Evolutionary conservation across 2,329 filamentous ascomycete species (phyloP).

Genomic region (Cordyceps farinosa): DNA sequence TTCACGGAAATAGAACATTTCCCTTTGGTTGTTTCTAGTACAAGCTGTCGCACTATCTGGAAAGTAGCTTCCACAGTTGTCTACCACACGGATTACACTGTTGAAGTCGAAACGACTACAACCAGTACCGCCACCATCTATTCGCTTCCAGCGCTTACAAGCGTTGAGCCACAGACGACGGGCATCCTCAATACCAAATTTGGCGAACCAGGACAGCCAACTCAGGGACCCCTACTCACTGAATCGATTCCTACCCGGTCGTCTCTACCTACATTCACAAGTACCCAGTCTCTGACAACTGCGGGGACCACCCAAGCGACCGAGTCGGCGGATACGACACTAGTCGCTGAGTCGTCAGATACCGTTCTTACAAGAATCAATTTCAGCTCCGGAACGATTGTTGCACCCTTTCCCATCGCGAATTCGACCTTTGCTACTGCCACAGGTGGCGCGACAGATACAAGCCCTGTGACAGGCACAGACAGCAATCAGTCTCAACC

Average conservation of each 20-base stretch:
- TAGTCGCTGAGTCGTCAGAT: neutral
- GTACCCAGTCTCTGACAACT: slow-evolving; percentile 13
- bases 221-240: slow-evolving; percentile 20
- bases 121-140: neutral
- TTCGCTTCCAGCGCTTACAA: neutral
- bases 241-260: slow-evolving; percentile 31
- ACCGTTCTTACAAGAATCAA: neutral
- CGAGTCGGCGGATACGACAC: neutral
- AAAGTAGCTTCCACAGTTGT: neutral
- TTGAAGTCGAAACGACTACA: neutral
- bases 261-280: slow-evolving; percentile 26
- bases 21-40: neutral
- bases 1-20: neutral
- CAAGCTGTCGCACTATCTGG: neutral
- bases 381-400: neutral
- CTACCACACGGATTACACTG: slow-evolving; percentile 5
- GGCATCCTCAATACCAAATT: slow-evolving; percentile 10
- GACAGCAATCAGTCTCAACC: neutral
- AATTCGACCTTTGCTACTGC: neutral
- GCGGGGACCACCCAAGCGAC: neutral
- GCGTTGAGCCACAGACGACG: slow-evolving; percentile 4
- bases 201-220: slow-evolving; percentile 7
- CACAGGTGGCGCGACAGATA: neutral
- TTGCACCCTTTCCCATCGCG: neutral
- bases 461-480: neutral